phyloP scores from a whole-genome alignment of 192 early-diverging fungal genomes.

The Dissophora ornata region DNA sequence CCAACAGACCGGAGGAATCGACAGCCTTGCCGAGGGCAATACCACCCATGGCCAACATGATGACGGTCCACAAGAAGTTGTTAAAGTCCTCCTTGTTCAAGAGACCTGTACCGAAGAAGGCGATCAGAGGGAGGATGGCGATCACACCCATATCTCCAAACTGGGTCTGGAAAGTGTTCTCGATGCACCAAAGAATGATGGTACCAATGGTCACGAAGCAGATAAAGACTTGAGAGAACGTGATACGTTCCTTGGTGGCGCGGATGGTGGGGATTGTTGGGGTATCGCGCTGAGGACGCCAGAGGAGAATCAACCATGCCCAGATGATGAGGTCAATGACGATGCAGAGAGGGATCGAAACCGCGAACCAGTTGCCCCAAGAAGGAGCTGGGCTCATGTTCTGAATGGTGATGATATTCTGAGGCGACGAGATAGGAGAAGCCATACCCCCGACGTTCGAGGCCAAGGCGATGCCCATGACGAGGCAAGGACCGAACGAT shows the following conservation, averaged over 20 bases:
- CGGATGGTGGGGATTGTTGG: conserved; percentile 59
- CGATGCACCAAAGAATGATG: conserved; percentile 79
- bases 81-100: conserved; percentile 83
- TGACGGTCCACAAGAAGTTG: conserved; percentile 69
- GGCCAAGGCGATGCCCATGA: conserved; percentile 82
- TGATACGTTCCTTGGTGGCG: conserved; percentile 56
- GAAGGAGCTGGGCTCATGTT: conserved; percentile 75
- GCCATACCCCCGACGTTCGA: conserved; percentile 83
- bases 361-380: conserved; percentile 79
- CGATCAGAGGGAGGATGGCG: conserved; percentile 76
- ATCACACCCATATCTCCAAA: conserved; percentile 81
- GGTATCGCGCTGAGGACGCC: conserved; percentile 65
- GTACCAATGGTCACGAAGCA: conserved; percentile 67
- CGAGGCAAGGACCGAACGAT: conserved; percentile 69
- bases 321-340: conserved; percentile 72
- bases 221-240: conserved; percentile 66
- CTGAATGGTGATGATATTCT: conserved; percentile 80
- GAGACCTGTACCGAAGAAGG: conserved; percentile 77
- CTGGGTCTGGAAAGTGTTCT: conserved; percentile 62
- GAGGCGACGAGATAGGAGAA: conserved; percentile 81
- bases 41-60: conserved; percentile 80
- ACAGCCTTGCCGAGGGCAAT: conserved; percentile 81
- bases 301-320: conserved; percentile 71
- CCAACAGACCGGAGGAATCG: conserved; percentile 74
- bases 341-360: conserved; percentile 74